Base-by-base conservation (phyloP, 2,329 filamentous ascomycete species). In the Tolypocladium sp. region DNA sequence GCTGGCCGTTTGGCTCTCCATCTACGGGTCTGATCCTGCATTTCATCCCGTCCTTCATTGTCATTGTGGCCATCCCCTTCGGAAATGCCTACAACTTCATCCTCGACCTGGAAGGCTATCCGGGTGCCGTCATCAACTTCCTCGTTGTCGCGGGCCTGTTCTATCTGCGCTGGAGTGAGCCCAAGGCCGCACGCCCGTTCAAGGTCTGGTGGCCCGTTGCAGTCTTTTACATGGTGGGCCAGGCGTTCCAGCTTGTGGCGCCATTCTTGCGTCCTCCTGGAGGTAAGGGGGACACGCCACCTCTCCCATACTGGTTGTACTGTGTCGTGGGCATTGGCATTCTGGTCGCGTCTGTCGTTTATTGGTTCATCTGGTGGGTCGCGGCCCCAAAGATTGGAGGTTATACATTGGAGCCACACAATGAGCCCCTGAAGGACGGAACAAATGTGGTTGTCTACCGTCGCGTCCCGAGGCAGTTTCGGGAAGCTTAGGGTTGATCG, bases 1-100 rank as follows among this genome's bases (percentile, higher is more conserved):
- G 85, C 66, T 83, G 81, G 71, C 88, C 87, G 0, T 87, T 85
- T 62, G 84, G 86, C 59, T 80, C 87, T 0, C 87, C 87, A 0
- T 79, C 83, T n/a, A 75, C 83, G 8, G 73, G 72, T 4, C 1
- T 44, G 4, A 33, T 7, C 2, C 6, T 42, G 17, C 13, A 30
- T n/a, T 35, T 52, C 20, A 35, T n/a, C 6, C 25, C 44, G 0
- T 8, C 0, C 76, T 87, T 59, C 27, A 79, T 90, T 52, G 79
- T 89, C 15, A 79, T 90, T 38, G 70, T 89, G 4, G 86, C 85
- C 0, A 86, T 86, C 1, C 87, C 87, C 0, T 82, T 85, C 0
- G 87, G 86, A 0, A 80, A 86, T 20, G 86, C 86, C 0, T 89
- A 89, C 70, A 87, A 86, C 70, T 90, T 90, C 65, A 79, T 86